A percentile compares a stretch with the other conserved stretches of the same genome.
Evolutionary conservation across 139 green algal genomes (phyloP).

Genomic region (Spirogloea muscicola): DNA sequence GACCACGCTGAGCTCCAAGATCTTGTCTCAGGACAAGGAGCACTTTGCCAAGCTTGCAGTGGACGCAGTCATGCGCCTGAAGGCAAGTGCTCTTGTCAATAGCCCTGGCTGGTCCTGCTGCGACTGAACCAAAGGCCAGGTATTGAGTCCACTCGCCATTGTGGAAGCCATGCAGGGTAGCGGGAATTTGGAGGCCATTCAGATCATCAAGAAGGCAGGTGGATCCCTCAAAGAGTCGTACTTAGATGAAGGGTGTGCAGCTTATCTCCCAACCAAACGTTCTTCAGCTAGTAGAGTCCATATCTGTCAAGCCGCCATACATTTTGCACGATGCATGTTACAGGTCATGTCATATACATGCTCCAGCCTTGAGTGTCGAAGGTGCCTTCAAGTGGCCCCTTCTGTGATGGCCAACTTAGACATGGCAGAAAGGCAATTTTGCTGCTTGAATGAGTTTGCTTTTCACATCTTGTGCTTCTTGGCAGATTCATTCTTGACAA

Average conservation of each 20-base stretch:
- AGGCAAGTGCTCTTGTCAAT: slow-evolving; percentile 15
- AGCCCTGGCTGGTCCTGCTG: slow-evolving; percentile 54
- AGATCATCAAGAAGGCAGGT: slow-evolving; percentile 98
- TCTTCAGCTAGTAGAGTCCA: too few species aligned
- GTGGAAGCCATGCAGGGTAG: slow-evolving; percentile 61
- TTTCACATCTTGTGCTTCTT: too few species aligned
- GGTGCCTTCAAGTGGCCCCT: too few species aligned
- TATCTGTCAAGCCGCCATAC: too few species aligned
- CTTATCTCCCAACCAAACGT: too few species aligned
- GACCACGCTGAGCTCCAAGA: slow-evolving; percentile 95
- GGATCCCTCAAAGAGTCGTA: slow-evolving; percentile 91
- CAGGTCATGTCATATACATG: too few species aligned
- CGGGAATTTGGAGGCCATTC: slow-evolving; percentile 92
- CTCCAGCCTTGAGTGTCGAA: too few species aligned
- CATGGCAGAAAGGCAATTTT: too few species aligned
- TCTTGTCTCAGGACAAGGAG: slow-evolving; percentile 85
- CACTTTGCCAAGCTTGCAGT: slow-evolving; percentile 96
- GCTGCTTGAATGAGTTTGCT: too few species aligned
- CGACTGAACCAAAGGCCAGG: slow-evolving; percentile 58
- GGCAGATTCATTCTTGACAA: slow-evolving; percentile 96
- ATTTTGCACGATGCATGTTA: too few species aligned
- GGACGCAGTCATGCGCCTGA: slow-evolving; percentile 65
- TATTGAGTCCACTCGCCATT: background rate
- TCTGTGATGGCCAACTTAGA: too few species aligned
- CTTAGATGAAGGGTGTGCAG: slow-evolving; percentile 81